phyloP scores from a whole-genome alignment of 805 yeast species.

The Ogataea salicorniae region DNA sequence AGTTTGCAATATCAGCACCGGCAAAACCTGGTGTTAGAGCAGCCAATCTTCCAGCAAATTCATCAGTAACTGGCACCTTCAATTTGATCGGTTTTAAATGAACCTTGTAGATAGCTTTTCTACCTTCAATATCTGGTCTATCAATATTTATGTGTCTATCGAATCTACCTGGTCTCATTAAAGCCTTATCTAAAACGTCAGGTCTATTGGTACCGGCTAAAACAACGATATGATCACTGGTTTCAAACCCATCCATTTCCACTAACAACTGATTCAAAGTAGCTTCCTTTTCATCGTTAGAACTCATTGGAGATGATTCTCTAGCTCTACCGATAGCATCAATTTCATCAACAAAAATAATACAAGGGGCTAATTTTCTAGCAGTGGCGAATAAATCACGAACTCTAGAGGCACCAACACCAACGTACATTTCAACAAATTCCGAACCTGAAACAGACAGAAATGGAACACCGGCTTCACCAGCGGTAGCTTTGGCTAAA shows the following conservation, averaged over 20 bases:
- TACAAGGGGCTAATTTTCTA: conserved; percentile 89
- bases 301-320: conserved; percentile 62
- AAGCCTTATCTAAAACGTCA: conserved; percentile 87
- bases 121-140: conserved; percentile 90
- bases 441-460: conserved; percentile 95
- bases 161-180: conserved; percentile 96
- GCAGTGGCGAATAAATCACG: conserved; percentile 93
- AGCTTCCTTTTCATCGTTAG: conserved; percentile 95
- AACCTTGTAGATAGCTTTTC: conserved; percentile 87
- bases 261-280: conserved; percentile 93
- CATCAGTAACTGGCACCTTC: conserved; percentile 40
- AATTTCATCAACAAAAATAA: conserved; percentile 96
- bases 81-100: conserved; percentile 73
- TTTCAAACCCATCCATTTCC: conserved; percentile 97
- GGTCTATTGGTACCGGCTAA: conserved; percentile 97
- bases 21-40: conserved; percentile 97
- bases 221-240: conserved; percentile 90
- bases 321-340: conserved; percentile 98
- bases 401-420: conserved; percentile 98
- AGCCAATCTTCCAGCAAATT: conserved; percentile 79
- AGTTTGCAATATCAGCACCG: conserved; percentile 98
- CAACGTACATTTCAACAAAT: conserved; percentile 97
- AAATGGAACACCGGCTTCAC: conserved; percentile 98
- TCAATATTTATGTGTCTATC: conserved; percentile 91
- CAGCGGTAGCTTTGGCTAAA: conserved; percentile 97